Evolutionary conservation across 129 eudicot species (phyloP), one percentile per base, ranked within the genome.

Genomic region (Flaveria bidentis): DNA sequence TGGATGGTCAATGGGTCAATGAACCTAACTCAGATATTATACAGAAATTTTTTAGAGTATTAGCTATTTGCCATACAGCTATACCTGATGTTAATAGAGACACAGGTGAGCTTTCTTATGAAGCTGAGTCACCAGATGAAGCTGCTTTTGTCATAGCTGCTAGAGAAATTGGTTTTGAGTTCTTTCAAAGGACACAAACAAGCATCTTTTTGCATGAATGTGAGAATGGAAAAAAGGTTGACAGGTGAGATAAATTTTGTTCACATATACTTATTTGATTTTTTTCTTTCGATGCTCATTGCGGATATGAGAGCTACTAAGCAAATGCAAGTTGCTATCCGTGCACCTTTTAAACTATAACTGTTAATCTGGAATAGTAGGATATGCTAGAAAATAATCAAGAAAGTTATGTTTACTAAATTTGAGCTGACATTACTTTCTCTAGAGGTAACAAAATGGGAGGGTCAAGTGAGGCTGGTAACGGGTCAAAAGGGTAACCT

Each of bases 111-210:
- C 87, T 91, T 74, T 61, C 83, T 8, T 95, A 89, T 80, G 99
- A 95, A 85, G 99, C 95, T 16, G 99, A 95, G 75, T 95, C 99
- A 60, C 99, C 99, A 5, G 99, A 95, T 88, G 99, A 95, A 87
- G 97, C 99, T 76, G 91, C 99, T 20, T 95, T 95, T 80, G 99
- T 95, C 41, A 89, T 89, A 69, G 96, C 96, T 78, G 99, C 99
- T 7, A 85, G 92, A 75, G 96, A 91, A 82, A 87, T 91, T 76
- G 96, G 97, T 44, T 95, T 95, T 81, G 92, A 95, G 69, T 91
- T 95, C 76, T 95, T 84, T 60, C 83, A 83, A 74, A 91, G 99
- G 87, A 86, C 99, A 13, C 99, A 95, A 81, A 89, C 92, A 5
- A 86, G 88, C 77, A 91, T 95, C 63, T 87, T 81, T 18, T 73